Base-by-base conservation (phyloP, 228 moss, liverwort and hornwort species). In the Sphagnum fallax region DNA sequence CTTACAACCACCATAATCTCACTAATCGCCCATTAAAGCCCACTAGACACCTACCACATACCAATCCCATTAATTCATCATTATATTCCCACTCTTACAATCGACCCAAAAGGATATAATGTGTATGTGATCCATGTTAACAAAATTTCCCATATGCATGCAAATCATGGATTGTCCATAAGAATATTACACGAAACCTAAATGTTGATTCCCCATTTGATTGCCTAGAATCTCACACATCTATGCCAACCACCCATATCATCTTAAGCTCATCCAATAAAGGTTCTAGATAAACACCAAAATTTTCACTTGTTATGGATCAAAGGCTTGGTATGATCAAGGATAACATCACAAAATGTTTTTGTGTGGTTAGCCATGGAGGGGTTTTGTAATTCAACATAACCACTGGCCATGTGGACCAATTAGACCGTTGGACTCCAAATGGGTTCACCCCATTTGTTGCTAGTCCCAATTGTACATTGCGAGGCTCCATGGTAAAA, bases 401-500 rank as follows among this genome's bases (percentile, higher is more conserved):
- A 15, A 67, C 4, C 7, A 66, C 6, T 4, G 0, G 67, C 67
- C 67, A 53, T 14, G 14, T 67, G 6, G 67, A 53, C 67, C 67
- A 67, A 16, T 6, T 52, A 4, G n/a, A 8, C 18, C n/a, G 4
- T 8, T 53, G 52, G 14, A 15, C n/a, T 4, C 52, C 16, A 9
- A 50, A 67, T 16, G 67, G 67, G 16, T 67, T 67, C 4, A 67
- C 6, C 6, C 67, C 52, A 51, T 67, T 53, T 5, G 50, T 50
- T 16, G 53, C 52, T 18, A 67, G 8, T 4, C 52, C 67, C 2
- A 67, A 47, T 1, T 51, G 0, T 51, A 67, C 8, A 47, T 67
- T 67, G 16, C 52, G 5, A 6, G 47, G 0, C n/a, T 52, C 67
- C 32, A 4, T 4, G 7, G 4, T 47, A 67, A 67, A 67, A 8